These are phyloP conservation scores for Gastroboletus turbinatus DNA, from an alignment of 1,284 basidiomycete genomes.

Conservation along the genomic window DNA sequence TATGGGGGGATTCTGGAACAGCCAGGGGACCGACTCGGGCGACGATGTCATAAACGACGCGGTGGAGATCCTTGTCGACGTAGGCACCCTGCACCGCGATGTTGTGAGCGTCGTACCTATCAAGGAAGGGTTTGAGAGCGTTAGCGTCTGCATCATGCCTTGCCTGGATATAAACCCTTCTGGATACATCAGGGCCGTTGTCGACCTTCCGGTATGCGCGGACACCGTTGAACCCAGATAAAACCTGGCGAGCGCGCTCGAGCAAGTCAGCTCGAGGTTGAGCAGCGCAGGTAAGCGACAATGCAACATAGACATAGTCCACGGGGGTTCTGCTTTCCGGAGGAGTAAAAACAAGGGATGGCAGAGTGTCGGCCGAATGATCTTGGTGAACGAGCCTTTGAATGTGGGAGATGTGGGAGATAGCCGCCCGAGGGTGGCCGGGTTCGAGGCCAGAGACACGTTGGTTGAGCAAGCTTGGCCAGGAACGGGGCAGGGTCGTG, in stretches of 20 bases:
- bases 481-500: background rate
- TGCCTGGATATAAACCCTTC: background rate
- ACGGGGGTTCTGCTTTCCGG: background rate
- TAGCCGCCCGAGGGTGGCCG: no score
- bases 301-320: background rate
- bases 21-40: background rate
- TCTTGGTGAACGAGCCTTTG: no score
- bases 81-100: background rate
- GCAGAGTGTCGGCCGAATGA: no score
- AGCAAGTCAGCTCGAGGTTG: background rate
- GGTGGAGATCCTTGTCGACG: background rate
- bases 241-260: background rate
- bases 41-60: background rate
- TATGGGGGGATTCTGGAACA: background rate
- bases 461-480: background rate
- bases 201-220: background rate
- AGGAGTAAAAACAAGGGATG: no score
- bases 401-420: no score
- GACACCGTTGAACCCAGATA: background rate
- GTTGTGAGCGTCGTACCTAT: background rate
- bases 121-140: background rate
- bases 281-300: background rate
- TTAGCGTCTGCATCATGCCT: no score
- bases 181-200: background rate
- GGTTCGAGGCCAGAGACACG: no score